Conservation (phyloP, 306 rosid species). For the Cajanus cajan region DNA sequence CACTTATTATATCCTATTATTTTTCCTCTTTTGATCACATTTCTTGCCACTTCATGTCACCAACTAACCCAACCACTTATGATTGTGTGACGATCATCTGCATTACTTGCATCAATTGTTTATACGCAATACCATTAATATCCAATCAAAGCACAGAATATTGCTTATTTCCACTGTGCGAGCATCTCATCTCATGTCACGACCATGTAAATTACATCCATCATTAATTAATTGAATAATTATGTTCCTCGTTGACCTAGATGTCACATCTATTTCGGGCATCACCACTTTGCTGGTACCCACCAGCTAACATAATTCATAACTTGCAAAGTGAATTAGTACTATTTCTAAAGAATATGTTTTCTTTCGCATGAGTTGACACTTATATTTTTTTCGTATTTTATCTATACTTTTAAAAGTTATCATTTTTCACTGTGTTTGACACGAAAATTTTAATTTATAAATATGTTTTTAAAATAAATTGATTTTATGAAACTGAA, state of each 20-base stretch:
- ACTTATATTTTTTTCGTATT: too few relatives aligned
- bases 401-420: too few relatives aligned
- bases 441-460: too few relatives aligned
- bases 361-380: background rate
- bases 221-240: constrained; percentile 5
- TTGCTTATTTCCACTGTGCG: constrained; percentile 14
- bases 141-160: constrained; percentile 26
- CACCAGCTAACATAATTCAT: background rate
- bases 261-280: constrained; percentile 1
- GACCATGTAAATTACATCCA: background rate
- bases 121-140: background rate
- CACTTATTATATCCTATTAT: background rate
- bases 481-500: too few relatives aligned
- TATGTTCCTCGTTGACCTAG: constrained; percentile 16
- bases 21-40: background rate
- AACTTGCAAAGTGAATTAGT: background rate
- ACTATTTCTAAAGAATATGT: background rate
- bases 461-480: too few relatives aligned
- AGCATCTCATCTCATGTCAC: background rate
- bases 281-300: background rate
- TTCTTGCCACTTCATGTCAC: background rate
- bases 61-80: constrained; percentile 9
- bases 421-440: too few relatives aligned
- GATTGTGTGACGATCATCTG: background rate
- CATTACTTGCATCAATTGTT: background rate